phyloP scores from a whole-genome alignment of 768 basidiomycete species.

The Punctularia strigosozonata region DNA sequence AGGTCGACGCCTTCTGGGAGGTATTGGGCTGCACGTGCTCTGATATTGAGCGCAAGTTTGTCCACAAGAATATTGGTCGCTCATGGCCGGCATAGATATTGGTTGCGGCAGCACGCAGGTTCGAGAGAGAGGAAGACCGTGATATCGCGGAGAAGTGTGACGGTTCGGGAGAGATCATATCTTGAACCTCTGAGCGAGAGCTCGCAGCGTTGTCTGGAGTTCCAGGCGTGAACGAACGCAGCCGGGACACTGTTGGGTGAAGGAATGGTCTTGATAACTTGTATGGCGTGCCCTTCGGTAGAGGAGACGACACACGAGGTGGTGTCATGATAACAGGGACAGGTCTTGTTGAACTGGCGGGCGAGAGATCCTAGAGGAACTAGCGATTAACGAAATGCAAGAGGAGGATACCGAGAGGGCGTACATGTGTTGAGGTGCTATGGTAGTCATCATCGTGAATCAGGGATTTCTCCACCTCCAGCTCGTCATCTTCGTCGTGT shows the following conservation, averaged over 20 bases:
- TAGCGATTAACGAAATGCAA: constrained; percentile 13
- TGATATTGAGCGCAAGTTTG: constrained; percentile 46
- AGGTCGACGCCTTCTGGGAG: constrained; percentile 45
- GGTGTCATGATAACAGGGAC: constrained; percentile 24
- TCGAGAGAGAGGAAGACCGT: constrained; percentile 49
- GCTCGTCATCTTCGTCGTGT: constrained; percentile 36
- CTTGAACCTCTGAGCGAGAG: constrained; percentile 29
- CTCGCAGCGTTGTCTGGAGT: constrained; percentile 31
- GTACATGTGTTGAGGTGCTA: constrained; percentile 21
- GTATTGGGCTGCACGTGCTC: constrained; percentile 42
- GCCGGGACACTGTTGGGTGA: constrained; percentile 67
- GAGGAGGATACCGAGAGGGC: constrained; percentile 13
- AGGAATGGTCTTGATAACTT: constrained; percentile 46
- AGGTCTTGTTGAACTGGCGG: constrained; percentile 24
- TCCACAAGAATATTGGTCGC: constrained; percentile 69
- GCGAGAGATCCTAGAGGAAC: constrained; percentile 23
- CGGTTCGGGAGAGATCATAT: constrained; percentile 38
- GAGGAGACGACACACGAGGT: constrained; percentile 26
- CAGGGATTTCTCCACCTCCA: constrained; percentile 34
- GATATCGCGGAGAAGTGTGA: constrained; percentile 67
- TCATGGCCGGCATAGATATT: constrained; percentile 14
- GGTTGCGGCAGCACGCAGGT: constrained; percentile 22
- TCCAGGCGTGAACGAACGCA: constrained; percentile 56
- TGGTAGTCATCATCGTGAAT: constrained; percentile 26
- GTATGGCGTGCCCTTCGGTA: constrained; percentile 19